Evolutionary conservation across 1,284 basidiomycete species (phyloP).

Genomic region (Waitea zeae): DNA sequence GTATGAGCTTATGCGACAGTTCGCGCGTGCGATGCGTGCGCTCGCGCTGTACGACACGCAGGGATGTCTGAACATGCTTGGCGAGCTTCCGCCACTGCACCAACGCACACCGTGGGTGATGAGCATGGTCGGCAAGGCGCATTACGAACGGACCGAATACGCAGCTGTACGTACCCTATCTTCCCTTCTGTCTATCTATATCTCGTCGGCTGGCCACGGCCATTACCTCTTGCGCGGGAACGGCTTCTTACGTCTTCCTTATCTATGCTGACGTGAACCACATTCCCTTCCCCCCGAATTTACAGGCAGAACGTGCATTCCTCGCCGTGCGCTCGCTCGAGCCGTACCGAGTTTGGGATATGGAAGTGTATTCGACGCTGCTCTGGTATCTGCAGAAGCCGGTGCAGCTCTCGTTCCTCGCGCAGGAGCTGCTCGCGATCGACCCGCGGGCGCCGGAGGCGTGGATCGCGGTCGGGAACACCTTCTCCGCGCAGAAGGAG

Average conservation of each 20-base stretch:
- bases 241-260: constrained; percentile 1
- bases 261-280: constrained; percentile 1
- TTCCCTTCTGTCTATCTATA: no score
- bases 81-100: constrained; percentile 58
- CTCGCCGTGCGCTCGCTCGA: constrained; percentile 61
- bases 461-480: constrained; percentile 90
- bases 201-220: no score
- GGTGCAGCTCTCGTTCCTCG: constrained; percentile 73
- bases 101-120: constrained; percentile 64
- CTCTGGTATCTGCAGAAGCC: constrained; percentile 81
- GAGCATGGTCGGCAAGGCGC: constrained; percentile 67
- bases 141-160: constrained; percentile 82
- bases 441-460: constrained; percentile 69
- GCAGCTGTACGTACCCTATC: constrained; percentile 68
- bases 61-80: constrained; percentile 58
- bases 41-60: constrained; percentile 63
- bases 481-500: constrained; percentile 84
- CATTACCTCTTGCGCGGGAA: no score
- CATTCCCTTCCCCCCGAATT: constrained; percentile 1
- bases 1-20: constrained; percentile 64
- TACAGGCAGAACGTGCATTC: constrained; percentile 82
- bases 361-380: constrained; percentile 89
- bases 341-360: constrained; percentile 74
- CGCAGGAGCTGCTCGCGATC: constrained; percentile 77
- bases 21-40: constrained; percentile 60